phyloP scores from a whole-genome alignment of 2,329 filamentous ascomycete species.

The Xylaria digitata region DNA sequence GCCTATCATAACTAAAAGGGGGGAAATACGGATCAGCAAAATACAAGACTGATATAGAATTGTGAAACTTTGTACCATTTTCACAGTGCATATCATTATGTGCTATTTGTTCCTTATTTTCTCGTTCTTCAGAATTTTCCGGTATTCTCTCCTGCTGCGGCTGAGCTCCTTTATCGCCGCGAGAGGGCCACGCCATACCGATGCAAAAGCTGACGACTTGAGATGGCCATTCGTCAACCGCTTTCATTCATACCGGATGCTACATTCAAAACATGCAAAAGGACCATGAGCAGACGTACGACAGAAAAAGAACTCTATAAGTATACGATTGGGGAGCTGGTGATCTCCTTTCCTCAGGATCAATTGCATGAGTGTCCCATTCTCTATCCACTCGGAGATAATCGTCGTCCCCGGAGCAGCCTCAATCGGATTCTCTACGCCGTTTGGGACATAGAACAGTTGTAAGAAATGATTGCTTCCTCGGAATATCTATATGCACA shows the following conservation, averaged over 20 bases:
- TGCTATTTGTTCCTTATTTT: background rate
- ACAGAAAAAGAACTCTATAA: background rate
- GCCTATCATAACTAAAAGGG: constrained; percentile 20
- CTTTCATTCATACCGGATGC: background rate
- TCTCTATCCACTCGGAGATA: constrained; percentile 8
- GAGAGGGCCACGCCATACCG: constrained; percentile 7
- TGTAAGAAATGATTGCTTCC: background rate
- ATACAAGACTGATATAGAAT: background rate
- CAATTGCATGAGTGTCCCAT: background rate
- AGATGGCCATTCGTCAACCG: background rate
- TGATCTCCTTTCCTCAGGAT: background rate
- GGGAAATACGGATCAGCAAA: background rate
- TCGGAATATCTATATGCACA: constrained; percentile 1
- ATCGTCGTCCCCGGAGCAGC: background rate
- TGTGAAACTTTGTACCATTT: background rate
- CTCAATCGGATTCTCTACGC: background rate
- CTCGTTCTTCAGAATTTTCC: background rate
- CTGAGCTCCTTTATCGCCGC: background rate
- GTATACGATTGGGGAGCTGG: background rate
- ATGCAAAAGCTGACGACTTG: constrained; percentile 13
- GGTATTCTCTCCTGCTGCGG: background rate
- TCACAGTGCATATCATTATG: constrained; percentile 13
- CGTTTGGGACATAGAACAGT: background rate
- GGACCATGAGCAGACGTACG: background rate
- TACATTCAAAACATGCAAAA: background rate